Evolutionary conservation across 164 flowering plant species (phyloP).

Genomic region (Liriodendron chinense): DNA sequence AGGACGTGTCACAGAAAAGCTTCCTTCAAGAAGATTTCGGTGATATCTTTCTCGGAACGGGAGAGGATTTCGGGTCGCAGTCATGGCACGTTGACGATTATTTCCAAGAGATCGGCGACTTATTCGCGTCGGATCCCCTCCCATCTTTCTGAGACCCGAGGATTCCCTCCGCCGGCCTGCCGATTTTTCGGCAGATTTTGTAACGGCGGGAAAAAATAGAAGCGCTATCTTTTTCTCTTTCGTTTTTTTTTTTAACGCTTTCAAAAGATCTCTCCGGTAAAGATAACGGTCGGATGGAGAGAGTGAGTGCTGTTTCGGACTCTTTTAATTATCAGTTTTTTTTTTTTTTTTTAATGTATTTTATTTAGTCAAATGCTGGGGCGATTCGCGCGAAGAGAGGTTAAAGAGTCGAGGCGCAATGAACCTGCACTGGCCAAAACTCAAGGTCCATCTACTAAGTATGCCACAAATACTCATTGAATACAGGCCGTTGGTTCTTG

Average conservation of each 20-base stretch:
- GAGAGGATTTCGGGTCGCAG: constrained; percentile 18
- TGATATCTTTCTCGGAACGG: constrained; percentile 10
- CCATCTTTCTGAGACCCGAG: background rate
- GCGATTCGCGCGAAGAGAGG: no score
- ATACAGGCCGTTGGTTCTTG: no score
- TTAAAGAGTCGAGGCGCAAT: no score
- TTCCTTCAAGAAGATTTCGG: constrained; percentile 19
- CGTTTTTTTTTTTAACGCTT: background rate
- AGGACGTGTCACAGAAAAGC: constrained; percentile 10
- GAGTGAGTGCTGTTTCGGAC: no score
- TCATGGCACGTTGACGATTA: constrained; percentile 34
- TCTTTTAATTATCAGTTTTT: no score
- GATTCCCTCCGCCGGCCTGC: background rate
- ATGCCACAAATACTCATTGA: no score
- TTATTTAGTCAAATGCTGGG: no score
- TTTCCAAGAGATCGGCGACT: constrained; percentile 70
- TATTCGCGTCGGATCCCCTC: constrained; percentile 56
- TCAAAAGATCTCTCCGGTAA: background rate
- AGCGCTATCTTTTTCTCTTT: background rate
- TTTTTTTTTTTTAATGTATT: background rate
- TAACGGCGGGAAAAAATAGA: background rate
- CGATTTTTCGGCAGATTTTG: background rate
- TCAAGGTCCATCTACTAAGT: no score
- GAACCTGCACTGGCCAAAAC: no score
- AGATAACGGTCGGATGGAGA: background rate